Percentiles rank a stretch among this genome's conserved stretches.
Evolutionary conservation across 805 yeast species (phyloP).

Genomic region (Saturnispora mendoncae): DNA sequence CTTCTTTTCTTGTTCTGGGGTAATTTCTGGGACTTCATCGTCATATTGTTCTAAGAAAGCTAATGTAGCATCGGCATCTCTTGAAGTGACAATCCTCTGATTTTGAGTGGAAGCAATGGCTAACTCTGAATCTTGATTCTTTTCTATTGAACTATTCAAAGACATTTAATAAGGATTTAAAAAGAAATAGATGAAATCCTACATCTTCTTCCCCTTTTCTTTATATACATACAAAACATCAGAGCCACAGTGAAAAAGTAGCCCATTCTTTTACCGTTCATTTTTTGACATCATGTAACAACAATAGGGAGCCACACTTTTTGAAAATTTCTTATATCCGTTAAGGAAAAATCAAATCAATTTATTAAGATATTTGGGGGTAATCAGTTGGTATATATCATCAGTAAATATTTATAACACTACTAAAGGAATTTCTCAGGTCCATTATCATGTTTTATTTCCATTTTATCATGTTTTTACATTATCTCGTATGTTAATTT

Average conservation of each 20-base stretch:
- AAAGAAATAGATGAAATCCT: background rate
- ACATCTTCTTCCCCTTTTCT: background rate
- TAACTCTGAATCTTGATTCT: background rate
- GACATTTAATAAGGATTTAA: background rate
- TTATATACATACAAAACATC: background rate
- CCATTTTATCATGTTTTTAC: background rate
- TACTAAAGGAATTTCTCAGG: too few species aligned
- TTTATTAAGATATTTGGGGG: too few species aligned
- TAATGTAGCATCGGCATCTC: constrained; percentile 15
- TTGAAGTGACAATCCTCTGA: constrained; percentile 2
- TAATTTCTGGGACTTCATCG: constrained; percentile 28
- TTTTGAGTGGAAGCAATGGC: background rate
- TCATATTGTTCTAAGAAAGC: constrained; percentile 10
- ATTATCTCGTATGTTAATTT: background rate
- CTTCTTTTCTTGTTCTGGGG: constrained; percentile 35
- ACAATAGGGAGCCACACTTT: background rate
- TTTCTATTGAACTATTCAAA: background rate
- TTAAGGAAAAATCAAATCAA: background rate
- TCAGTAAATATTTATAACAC: too few species aligned
- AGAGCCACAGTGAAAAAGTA: background rate
- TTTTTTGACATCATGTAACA: background rate
- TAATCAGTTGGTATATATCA: too few species aligned
- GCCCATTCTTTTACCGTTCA: too few species aligned
- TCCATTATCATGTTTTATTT: too few species aligned
- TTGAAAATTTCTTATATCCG: background rate